Conservation (phyloP, 208 protist genomes). For the Leptomonas pyrrhocoris region DNA sequence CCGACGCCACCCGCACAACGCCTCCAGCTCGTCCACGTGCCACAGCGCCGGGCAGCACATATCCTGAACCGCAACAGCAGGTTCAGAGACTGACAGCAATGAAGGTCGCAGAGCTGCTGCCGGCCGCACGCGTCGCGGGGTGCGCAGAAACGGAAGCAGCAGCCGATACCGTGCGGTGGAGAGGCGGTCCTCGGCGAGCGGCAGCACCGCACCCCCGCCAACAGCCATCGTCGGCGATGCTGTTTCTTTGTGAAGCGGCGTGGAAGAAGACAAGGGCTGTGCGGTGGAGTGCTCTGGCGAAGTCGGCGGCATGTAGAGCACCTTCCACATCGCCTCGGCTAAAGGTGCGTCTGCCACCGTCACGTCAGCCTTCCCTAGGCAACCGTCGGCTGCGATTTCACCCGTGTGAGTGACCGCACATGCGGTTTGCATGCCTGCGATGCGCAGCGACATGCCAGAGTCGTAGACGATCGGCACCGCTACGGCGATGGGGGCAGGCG, state of each 20-base stretch:
- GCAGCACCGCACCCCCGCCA: slow-evolving; percentile 15
- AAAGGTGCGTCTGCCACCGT: slow-evolving; percentile 16
- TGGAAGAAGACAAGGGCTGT: background rate
- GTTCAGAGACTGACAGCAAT: background rate
- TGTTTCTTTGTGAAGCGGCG: background rate
- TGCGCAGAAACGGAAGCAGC: slow-evolving; percentile 44
- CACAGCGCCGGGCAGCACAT: slow-evolving; percentile 34
- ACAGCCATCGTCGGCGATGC: no score
- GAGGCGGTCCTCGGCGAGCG: slow-evolving; percentile 26
- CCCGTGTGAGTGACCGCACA: background rate
- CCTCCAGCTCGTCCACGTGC: slow-evolving; percentile 35
- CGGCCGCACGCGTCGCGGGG: slow-evolving; percentile 10
- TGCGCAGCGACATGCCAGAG: background rate
- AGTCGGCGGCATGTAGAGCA: slow-evolving; percentile 12
- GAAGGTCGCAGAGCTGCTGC: background rate
- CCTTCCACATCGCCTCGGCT: slow-evolving; percentile 20
- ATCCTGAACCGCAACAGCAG: background rate
- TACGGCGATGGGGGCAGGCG: slow-evolving; percentile 1
- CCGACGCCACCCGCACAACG: slow-evolving; percentile 34
- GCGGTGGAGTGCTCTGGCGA: background rate
- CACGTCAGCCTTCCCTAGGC: background rate
- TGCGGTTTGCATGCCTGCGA: background rate
- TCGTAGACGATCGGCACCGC: slow-evolving; percentile 15
- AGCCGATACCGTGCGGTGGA: slow-evolving; percentile 42
- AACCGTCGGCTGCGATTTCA: background rate